phyloP scores from a whole-genome alignment of 208 protist species.

The Acanthamoeba polyphaga region DNA sequence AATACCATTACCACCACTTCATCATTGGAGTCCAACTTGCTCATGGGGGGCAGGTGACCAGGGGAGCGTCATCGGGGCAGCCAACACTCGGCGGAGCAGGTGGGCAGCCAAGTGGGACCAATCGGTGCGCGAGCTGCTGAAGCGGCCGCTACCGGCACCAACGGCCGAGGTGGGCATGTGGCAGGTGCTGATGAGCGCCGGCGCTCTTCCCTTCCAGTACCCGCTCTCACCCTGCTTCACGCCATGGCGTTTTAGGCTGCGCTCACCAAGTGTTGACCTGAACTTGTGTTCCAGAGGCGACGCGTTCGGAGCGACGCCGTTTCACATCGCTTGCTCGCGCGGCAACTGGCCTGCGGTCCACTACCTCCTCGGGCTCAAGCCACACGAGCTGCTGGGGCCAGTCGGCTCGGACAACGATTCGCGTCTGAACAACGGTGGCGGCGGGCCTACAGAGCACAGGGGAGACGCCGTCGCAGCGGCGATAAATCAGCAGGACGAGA shows the following conservation, averaged over 20 bases:
- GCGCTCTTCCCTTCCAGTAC: neutral
- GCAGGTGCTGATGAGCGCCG: neutral
- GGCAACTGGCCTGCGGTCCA: conserved; percentile 33
- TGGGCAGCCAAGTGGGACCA: neutral
- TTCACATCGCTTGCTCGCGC: conserved; percentile 42
- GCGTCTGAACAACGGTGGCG: too few relatives aligned
- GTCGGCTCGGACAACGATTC: neutral
- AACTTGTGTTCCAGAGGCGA: neutral
- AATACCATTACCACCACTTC: too few relatives aligned
- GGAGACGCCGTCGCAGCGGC: neutral
- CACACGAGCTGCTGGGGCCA: neutral
- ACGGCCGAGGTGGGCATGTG: neutral
- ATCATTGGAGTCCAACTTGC: too few relatives aligned
- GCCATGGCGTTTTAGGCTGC: too few relatives aligned
- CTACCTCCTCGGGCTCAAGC: neutral
- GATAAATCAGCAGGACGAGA: neutral
- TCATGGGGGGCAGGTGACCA: neutral
- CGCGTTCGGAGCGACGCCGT: neutral
- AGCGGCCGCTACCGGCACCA: neutral
- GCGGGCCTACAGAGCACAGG: too few relatives aligned
- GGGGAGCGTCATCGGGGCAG: neutral
- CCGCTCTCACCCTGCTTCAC: neutral
- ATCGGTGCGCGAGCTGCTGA: neutral
- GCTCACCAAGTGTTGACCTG: neutral
- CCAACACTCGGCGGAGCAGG: neutral